Percentiles rank a stretch among this genome's conserved stretches.
phyloP scores from a whole-genome alignment of 2,329 filamentous ascomycete species.

The Tympanopsis confertula region DNA sequence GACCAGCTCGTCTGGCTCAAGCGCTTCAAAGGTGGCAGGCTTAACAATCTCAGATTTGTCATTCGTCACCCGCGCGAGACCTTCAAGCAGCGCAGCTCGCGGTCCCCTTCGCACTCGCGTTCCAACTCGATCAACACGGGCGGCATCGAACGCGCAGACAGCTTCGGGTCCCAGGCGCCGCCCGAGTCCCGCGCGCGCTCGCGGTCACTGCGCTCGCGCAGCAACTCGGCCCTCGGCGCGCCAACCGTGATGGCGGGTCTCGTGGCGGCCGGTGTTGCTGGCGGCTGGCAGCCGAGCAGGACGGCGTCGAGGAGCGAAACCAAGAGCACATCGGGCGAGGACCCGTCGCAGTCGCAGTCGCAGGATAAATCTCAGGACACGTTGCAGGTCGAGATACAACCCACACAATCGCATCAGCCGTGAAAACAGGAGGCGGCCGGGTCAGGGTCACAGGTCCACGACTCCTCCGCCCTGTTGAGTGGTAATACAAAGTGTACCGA shows the following conservation, averaged over 20 bases:
- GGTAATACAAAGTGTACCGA: no score
- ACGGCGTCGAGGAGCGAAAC: constrained; percentile 23
- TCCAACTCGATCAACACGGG: constrained; percentile 49
- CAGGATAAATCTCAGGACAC: no score
- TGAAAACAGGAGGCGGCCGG: no score
- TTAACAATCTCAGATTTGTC: constrained; percentile 72
- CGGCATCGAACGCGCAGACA: constrained; percentile 34
- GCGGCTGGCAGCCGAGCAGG: constrained; percentile 63
- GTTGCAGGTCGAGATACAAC: no score
- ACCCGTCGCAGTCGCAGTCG: no score
- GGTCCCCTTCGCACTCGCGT: constrained; percentile 41
- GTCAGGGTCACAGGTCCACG: no score
- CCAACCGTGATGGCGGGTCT: constrained; percentile 76
- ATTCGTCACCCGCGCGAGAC: constrained; percentile 65
- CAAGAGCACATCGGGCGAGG: constrained; percentile 13
- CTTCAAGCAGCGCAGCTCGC: constrained; percentile 50
- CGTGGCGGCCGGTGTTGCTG: constrained; percentile 64
- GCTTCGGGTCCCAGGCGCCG: constrained; percentile 31
- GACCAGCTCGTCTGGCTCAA: constrained; percentile 74
- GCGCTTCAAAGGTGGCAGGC: constrained; percentile 67
- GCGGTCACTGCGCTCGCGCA: constrained; percentile 52
- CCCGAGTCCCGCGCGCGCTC: constrained; percentile 54
- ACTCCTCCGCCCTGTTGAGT: no score
- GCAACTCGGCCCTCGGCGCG: constrained; percentile 62
- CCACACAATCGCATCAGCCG: no score